Conservation (phyloP, 176 grass and related monocot species). For the sorghum (Sorghum bicolor) region Sorghum_bicolor_NCBIv3 NC_012871.2:3847501-3848000, state of each 20-base stretch:
- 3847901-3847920: constrained; percentile 14
- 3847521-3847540: not conserved
- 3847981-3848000: no score
- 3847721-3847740: not conserved
- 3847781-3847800: not conserved
- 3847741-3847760: not conserved
- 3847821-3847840: not conserved
- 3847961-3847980: not conserved
- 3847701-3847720: not conserved
- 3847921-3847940: not conserved
- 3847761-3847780: not conserved
- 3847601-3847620: constrained; percentile 51
- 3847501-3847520: not conserved
- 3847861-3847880: not conserved
- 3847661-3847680: not conserved
- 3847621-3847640: not conserved
- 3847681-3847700: not conserved
- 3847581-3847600: constrained; percentile 84
- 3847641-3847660: not conserved
- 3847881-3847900: not conserved
- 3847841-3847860: not conserved
- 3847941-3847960: not conserved
- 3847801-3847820: not conserved
- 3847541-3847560: not conserved
- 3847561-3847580: constrained; percentile 74